These are phyloP conservation scores for Nakazawaea siamensis DNA, from an alignment of 805 yeast genomes.

Conservation along the genomic window DNA sequence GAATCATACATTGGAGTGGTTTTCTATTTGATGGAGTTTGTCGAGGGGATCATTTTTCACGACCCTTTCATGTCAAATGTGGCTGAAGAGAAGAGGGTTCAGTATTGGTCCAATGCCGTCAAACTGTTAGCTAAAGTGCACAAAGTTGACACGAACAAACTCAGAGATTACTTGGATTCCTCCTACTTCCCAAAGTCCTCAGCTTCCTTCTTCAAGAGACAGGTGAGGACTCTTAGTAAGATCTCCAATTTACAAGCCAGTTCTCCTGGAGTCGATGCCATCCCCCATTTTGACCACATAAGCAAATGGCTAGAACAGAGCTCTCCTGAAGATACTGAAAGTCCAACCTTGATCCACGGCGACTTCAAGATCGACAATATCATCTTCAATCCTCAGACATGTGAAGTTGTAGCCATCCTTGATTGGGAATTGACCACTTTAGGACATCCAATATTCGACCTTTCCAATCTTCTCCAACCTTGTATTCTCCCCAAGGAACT, in stretches of 20 bases:
- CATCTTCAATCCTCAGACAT: conserved; percentile 46
- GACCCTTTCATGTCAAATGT: conserved; percentile 38
- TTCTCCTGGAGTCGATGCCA: conserved; percentile 31
- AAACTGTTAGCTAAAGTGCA: conserved; percentile 42
- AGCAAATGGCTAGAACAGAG: conserved; percentile 31
- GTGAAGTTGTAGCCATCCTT: conserved; percentile 42
- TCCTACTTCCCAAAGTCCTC: conserved; percentile 29
- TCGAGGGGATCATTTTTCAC: conserved; percentile 48
- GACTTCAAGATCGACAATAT: conserved; percentile 59
- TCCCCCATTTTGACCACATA: conserved; percentile 37
- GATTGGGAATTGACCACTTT: conserved; percentile 64
- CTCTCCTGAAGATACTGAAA: conserved; percentile 40
- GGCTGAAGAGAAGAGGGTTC: conserved; percentile 17
- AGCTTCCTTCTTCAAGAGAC: conserved; percentile 46
- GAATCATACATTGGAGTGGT: conserved; percentile 44
- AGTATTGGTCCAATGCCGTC: conserved; percentile 41
- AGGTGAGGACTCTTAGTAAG: conserved; percentile 35
- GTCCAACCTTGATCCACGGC: conserved; percentile 48
- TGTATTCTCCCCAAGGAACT: conserved; percentile 32
- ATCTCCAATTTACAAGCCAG: conserved; percentile 31
- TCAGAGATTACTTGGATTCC: conserved; percentile 35
- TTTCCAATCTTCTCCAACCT: conserved; percentile 51
- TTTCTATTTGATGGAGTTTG: conserved; percentile 54
- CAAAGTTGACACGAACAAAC: conserved; percentile 32
- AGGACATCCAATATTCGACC: conserved; percentile 58